Percentiles rank a stretch among this genome's conserved stretches.
Evolutionary conservation across 2,329 filamentous ascomycete species (phyloP).

Genomic region (Dactylellina parvicollis): DNA sequence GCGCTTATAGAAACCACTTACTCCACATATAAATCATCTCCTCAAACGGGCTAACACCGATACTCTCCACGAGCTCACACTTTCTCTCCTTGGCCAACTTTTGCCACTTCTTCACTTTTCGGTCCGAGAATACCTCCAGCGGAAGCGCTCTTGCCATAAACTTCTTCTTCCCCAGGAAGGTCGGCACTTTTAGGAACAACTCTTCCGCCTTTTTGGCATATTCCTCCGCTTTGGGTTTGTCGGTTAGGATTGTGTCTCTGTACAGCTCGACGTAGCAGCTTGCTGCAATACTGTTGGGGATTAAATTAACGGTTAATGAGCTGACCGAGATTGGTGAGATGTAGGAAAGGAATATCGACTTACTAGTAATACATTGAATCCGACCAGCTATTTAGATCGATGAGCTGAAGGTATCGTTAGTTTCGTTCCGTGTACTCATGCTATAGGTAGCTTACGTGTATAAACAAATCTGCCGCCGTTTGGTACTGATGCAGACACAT

Average conservation of each 20-base stretch:
- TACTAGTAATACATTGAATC: constrained; percentile 85
- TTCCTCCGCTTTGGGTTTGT: constrained; percentile 66
- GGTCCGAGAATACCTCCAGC: constrained; percentile 83
- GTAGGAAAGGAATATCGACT: constrained; percentile 1
- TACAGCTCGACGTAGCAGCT: constrained; percentile 83
- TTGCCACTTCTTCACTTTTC: constrained; percentile 91
- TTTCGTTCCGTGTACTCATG: constrained; percentile 24
- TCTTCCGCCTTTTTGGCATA: constrained; percentile 68
- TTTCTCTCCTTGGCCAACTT: constrained; percentile 74
- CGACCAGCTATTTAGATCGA: constrained; percentile 89
- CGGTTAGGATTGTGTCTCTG: constrained; percentile 69
- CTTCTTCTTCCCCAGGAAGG: constrained; percentile 81
- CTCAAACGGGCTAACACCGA: constrained; percentile 80
- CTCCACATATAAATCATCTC: constrained; percentile 96
- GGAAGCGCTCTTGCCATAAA: constrained; percentile 91
- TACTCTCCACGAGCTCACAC: constrained; percentile 78
- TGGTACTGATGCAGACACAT: constrained; percentile 83
- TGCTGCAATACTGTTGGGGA: constrained; percentile 70
- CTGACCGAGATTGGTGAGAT: not conserved
- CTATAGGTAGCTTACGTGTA: constrained; percentile 64
- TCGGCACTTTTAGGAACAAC: constrained; percentile 75
- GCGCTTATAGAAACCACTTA: constrained; percentile 26
- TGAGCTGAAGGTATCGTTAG: constrained; percentile 64
- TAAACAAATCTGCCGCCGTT: constrained; percentile 77
- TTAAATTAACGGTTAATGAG: constrained; percentile 1